Base-by-base conservation (phyloP, 1,284 basidiomycete species). In the Athelia sp. region DNA sequence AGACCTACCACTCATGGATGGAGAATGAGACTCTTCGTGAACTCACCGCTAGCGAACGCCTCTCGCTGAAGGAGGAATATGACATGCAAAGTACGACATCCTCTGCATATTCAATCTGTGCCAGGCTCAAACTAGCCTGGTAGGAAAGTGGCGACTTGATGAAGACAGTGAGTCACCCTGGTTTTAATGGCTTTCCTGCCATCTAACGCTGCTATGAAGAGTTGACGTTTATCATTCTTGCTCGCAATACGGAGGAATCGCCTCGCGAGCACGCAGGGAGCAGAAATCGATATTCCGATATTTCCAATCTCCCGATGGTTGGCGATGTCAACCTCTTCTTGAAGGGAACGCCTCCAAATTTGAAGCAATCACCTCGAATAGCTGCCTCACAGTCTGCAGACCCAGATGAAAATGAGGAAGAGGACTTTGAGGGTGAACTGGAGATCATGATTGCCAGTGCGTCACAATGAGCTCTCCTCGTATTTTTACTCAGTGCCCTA, bases 1-100 rank as follows among this genome's bases (percentile, higher is more conserved):
- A 94, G 90, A 87, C 69, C 60, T 98, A 98, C 60, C 86, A 97
- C 63, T 75, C 79, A 58, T 98, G 95, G 95, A 97, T 98, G 95
- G 73, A 79, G 44, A 79, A 82, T 63, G 77, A 81, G 14, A 81
- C 83, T 54, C 71, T 98, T 46, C 79, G 86, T 46, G 77, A 83
- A 54, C 73, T 87, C 29, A 98, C 93, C 0, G 93, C 94, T 1
- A 93, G 90, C 49, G 93, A 97, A 60, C 84, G 86, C 4, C 74
- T 98, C 34, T 81, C 77, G 0, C 69, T 94, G 10, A 84, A 90
- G 48, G 82, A 96, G 62, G 96, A 98, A 62, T 87, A 87, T 55
- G 87, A 87, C 18, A 98, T 98, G 94, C 94, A 98, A 66, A 73
- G 92, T 93, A 60, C 50, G 82, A n/a, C n/a, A 24, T 45, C 29